Base-by-base conservation (phyloP, 2,329 filamentous ascomycete species). In the Claviceps paspali region DNA sequence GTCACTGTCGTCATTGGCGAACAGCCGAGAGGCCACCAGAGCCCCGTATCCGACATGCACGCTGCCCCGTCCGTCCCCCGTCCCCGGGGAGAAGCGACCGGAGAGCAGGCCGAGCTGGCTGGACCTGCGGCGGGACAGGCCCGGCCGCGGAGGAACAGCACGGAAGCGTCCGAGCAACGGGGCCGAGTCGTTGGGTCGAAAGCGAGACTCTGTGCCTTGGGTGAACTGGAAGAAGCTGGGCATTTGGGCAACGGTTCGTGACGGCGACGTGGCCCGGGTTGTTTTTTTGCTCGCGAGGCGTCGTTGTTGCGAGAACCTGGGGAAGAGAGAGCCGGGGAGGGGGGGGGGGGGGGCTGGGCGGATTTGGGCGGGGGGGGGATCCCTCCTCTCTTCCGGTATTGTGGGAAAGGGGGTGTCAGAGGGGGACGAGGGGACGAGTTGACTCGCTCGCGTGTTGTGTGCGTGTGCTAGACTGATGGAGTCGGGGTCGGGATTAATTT, bases 141-240 rank as follows among this genome's bases (percentile, higher is more conserved):
- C 52, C 34, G 51, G 53, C 18, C 58, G 57, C 19, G 63, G 59
- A 6, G 71, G 72, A 14, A 79, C 72, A 41, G 75, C 76, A 43
- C 75, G 72, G 56, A 76, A 80, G 28, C 76, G 71, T 43, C 76
- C 76, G 2, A 79, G 67, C 7, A 79, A 58, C 18, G 76, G 73
- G 14, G 74, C 71, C 29, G 70, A 60, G 49, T 77, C 68, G 47
- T 61, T 62, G 40, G 64, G 64, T 35, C 64, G 63, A 42, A 63
- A 59, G 48, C 63, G 66, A 44, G 72, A 67, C 57, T 79, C 76
- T 49, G 61, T 67, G 54, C 75, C 76, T 50, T 75, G 74, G 44
- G 75, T 75, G 58, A 80, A 80, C 53, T 69, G 65, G 59, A 80
- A 79, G 63, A 79, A 76, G 50, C 67, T 64, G 51, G 75, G 71